Evolutionary conservation across 805 yeast genomes (phyloP).

Genomic region (Brettanomyces naardenensis): DNA sequence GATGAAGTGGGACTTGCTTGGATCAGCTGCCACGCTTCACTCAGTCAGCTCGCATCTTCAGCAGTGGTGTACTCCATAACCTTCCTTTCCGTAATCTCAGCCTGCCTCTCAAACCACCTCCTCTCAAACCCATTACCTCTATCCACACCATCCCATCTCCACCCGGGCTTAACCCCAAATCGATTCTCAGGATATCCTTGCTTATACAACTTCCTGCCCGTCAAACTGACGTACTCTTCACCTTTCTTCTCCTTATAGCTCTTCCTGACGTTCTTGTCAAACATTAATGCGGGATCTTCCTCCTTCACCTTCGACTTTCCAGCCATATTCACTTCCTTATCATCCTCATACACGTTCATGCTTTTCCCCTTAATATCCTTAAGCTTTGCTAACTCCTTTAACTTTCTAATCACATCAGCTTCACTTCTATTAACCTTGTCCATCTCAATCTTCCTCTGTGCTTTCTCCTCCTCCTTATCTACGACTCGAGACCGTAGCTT

Average conservation of each 20-base stretch:
- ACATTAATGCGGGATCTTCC: constrained; percentile 61
- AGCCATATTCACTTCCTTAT: constrained; percentile 28
- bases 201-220: constrained; percentile 49
- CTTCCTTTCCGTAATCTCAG: constrained; percentile 27
- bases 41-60: constrained; percentile 34
- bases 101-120: constrained; percentile 41
- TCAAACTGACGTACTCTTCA: constrained; percentile 18
- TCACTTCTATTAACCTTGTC: constrained; percentile 30
- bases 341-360: constrained; percentile 29
- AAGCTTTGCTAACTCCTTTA: constrained; percentile 27
- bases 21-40: too few species aligned
- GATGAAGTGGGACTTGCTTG: too few species aligned
- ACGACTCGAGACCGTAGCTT: neutral
- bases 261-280: constrained; percentile 24
- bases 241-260: constrained; percentile 11
- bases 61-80: constrained; percentile 28
- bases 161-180: constrained; percentile 70
- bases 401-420: constrained; percentile 29
- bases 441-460: constrained; percentile 19
- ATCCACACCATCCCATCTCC: constrained; percentile 88
- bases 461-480: constrained; percentile 11
- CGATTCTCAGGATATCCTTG: constrained; percentile 60
- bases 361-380: constrained; percentile 17
- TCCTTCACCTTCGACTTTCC: constrained; percentile 28
- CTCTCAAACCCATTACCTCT: constrained; percentile 83